Percentiles rank a stretch among this genome's conserved stretches.
Evolutionary conservation across 2,329 filamentous ascomycete species (phyloP).

Genomic region (Claviceps pusilla): DNA sequence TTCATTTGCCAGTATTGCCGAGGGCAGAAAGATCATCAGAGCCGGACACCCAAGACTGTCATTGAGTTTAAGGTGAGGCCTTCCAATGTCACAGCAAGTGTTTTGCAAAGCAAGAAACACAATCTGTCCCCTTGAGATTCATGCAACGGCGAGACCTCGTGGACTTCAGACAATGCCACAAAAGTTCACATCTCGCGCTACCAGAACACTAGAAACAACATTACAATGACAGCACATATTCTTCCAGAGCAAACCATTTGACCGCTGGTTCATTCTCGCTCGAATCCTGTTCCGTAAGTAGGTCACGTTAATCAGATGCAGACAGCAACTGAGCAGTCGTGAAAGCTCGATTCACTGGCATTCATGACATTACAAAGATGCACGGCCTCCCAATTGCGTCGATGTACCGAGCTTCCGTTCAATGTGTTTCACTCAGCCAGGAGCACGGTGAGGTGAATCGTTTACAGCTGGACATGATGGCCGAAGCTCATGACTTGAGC

Average conservation of each 20-base stretch:
- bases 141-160: neutral
- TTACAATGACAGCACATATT: neutral
- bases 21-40: constrained; percentile 51
- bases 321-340: neutral
- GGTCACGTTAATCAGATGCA: neutral
- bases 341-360: neutral
- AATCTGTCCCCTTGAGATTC: neutral
- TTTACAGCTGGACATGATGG: neutral
- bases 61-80: constrained; percentile 37
- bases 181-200: neutral
- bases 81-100: constrained; percentile 6
- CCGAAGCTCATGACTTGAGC: neutral
- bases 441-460: neutral
- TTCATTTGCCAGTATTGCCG: constrained; percentile 73
- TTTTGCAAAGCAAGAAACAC: constrained; percentile 2
- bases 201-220: neutral
- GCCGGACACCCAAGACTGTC: constrained; percentile 31
- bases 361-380: neutral
- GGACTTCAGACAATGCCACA: neutral
- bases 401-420: neutral
- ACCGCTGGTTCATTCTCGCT: neutral
- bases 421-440: neutral
- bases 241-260: neutral
- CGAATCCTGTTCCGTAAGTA: neutral
- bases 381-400: neutral